phyloP scores from a whole-genome alignment of 139 green algal genomes.

The Bryopsis sp. region DNA sequence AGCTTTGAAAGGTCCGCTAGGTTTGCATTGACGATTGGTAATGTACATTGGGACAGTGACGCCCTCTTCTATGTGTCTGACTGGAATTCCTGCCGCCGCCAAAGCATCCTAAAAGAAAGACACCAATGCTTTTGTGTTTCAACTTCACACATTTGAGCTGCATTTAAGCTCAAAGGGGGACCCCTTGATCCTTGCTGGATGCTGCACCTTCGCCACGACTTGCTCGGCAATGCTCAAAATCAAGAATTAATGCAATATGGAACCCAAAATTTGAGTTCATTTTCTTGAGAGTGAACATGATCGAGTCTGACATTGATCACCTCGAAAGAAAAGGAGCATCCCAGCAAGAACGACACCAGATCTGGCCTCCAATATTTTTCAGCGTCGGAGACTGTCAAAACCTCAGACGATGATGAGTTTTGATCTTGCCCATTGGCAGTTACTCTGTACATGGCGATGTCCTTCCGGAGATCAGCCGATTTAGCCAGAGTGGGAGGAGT shows the following conservation, averaged over 20 bases:
- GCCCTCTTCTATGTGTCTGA: conserved; percentile 5
- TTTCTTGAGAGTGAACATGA: too few relatives aligned
- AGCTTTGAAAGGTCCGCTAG: conserved; percentile 8
- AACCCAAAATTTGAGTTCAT: too few relatives aligned
- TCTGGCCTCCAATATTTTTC: conserved; percentile 2
- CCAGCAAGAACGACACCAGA: background rate
- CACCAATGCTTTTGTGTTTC: too few relatives aligned
- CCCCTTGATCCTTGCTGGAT: too few relatives aligned
- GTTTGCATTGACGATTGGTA: background rate
- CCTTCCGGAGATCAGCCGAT: conserved; percentile 1
- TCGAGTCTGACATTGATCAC: too few relatives aligned
- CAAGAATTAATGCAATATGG: background rate
- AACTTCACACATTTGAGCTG: too few relatives aligned
- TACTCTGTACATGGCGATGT: conserved; percentile 7
- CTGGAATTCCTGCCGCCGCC: background rate
- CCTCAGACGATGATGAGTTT: too few relatives aligned
- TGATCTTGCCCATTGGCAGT: background rate
- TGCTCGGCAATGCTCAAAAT: background rate
- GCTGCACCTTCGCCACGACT: too few relatives aligned
- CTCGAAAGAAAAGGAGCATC: conserved; percentile 19
- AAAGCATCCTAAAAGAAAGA: conserved; percentile 10
- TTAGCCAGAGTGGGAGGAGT: background rate
- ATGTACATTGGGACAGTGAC: conserved; percentile 15
- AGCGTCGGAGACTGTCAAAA: background rate
- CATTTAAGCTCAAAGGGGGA: too few relatives aligned